Evolutionary conservation across 139 green algal genomes (phyloP).

Genomic region (Pleodorina starrii): DNA sequence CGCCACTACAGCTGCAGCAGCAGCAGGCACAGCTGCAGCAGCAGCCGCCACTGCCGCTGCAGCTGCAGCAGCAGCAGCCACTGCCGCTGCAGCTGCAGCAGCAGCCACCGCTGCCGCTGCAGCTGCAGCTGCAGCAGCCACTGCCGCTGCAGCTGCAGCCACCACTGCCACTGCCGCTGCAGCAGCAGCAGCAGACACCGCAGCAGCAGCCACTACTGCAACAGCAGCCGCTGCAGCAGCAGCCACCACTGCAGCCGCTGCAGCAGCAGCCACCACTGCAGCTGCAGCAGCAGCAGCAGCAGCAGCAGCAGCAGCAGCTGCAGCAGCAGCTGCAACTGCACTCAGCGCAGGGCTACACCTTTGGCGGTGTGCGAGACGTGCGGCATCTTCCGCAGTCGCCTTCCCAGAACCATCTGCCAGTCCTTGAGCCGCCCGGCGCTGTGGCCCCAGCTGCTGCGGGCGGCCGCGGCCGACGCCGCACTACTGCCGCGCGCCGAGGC

Average conservation of each 20-base stretch:
- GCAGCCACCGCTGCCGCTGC: not conserved
- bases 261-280: not conserved
- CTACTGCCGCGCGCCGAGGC: no score
- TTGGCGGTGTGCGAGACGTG: no score
- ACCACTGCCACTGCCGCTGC: not conserved
- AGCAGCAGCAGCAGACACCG: not conserved
- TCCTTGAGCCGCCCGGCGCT: no score
- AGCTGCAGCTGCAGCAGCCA: not conserved
- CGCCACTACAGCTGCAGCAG: not conserved
- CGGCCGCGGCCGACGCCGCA: no score
- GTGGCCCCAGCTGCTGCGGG: no score
- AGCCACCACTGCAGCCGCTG: not conserved
- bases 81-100: not conserved
- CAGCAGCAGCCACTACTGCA: no score
- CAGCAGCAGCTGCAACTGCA: not conserved
- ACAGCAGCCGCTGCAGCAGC: not conserved
- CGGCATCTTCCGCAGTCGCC: no score
- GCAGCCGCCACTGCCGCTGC: slow-evolving; percentile 2
- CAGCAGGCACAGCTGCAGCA: not conserved
- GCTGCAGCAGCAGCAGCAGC: not conserved
- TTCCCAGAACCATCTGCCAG: no score
- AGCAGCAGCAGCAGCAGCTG: not conserved
- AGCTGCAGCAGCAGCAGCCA: not conserved
- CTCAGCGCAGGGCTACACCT: no score
- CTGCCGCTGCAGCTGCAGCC: not conserved